phyloP scores from a whole-genome alignment of 1,284 basidiomycete species.

The Limonomyces culmigenus region DNA sequence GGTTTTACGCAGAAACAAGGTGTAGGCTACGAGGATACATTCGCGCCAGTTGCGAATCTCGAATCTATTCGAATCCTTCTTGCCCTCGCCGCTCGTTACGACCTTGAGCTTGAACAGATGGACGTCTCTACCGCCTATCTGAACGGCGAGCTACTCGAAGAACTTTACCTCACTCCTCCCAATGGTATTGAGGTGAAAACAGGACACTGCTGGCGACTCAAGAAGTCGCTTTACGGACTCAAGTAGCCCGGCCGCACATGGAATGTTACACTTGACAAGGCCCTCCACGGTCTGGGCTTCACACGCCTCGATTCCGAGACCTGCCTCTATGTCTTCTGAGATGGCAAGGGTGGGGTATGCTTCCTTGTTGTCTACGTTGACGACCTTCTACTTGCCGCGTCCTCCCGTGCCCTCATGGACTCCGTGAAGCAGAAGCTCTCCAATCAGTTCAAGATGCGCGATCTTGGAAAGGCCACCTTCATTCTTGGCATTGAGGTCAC shows the following conservation, averaged over 20 bases:
- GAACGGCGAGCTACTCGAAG: constrained; percentile 16
- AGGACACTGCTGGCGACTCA: constrained; percentile 6
- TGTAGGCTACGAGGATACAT: constrained; percentile 23
- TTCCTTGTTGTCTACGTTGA: constrained; percentile 16
- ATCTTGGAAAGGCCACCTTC: constrained; percentile 9
- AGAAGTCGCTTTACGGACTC: constrained; percentile 8
- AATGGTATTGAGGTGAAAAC: constrained; percentile 11
- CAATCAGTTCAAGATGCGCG: constrained; percentile 3
- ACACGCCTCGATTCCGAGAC: constrained; percentile 5
- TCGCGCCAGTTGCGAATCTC: constrained; percentile 19
- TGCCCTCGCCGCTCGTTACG: constrained; percentile 16
- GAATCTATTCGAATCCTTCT: constrained; percentile 17
- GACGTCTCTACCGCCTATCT: constrained; percentile 24
- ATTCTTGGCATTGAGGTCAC: constrained; percentile 14
- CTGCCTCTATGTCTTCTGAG: constrained; percentile 9
- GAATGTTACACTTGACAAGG: constrained; percentile 5
- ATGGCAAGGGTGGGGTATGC: background rate
- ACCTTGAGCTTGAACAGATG: constrained; percentile 19
- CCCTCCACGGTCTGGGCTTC: constrained; percentile 6
- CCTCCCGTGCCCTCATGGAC: background rate
- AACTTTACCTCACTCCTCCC: constrained; percentile 17
- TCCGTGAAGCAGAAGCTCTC: constrained; percentile 4
- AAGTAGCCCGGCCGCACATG: constrained; percentile 9
- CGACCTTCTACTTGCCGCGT: constrained; percentile 11
- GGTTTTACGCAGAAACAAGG: constrained; percentile 24